phyloP scores from a whole-genome alignment of 2,329 filamentous ascomycete species.

The Fusarium sp. region DNA sequence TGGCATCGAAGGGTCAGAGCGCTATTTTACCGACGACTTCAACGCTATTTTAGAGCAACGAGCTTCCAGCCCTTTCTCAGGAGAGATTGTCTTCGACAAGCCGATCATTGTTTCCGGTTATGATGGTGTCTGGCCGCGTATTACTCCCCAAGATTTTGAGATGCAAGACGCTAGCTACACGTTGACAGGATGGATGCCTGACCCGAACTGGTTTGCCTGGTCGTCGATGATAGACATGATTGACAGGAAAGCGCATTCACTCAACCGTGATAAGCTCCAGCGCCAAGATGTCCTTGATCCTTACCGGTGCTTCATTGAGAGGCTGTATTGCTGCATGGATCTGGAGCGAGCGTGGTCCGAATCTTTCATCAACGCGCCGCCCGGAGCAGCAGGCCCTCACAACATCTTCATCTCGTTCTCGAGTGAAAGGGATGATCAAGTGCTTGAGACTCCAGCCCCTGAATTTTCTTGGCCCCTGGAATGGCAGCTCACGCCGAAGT shows the following conservation, averaged over 20 bases:
- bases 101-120: slow-evolving; percentile 41
- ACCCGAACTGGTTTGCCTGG: slow-evolving; percentile 52
- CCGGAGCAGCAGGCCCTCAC: slow-evolving; percentile 46
- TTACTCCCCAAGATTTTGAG: slow-evolving; percentile 52
- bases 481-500: slow-evolving; percentile 41
- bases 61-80: background rate
- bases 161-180: slow-evolving; percentile 54
- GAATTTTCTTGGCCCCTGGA: slow-evolving; percentile 44
- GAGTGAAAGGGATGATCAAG: slow-evolving; percentile 15
- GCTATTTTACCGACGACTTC: slow-evolving; percentile 13
- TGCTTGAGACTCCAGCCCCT: background rate
- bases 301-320: slow-evolving; percentile 41
- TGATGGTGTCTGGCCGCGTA: slow-evolving; percentile 50
- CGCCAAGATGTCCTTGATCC: slow-evolving; percentile 5
- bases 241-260: slow-evolving; percentile 41
- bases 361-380: slow-evolving; percentile 41
- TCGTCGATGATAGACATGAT: slow-evolving; percentile 46
- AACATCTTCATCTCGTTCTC: slow-evolving; percentile 50
- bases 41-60: slow-evolving; percentile 18
- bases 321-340: slow-evolving; percentile 55
- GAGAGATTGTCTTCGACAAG: slow-evolving; percentile 33
- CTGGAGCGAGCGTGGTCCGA: slow-evolving; percentile 59
- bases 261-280: slow-evolving; percentile 26
- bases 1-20: slow-evolving; percentile 4
- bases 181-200: slow-evolving; percentile 59